Base-by-base conservation (phyloP, 192 early-diverging fungal genomes). In the Umbelopsis sp. region DNA sequence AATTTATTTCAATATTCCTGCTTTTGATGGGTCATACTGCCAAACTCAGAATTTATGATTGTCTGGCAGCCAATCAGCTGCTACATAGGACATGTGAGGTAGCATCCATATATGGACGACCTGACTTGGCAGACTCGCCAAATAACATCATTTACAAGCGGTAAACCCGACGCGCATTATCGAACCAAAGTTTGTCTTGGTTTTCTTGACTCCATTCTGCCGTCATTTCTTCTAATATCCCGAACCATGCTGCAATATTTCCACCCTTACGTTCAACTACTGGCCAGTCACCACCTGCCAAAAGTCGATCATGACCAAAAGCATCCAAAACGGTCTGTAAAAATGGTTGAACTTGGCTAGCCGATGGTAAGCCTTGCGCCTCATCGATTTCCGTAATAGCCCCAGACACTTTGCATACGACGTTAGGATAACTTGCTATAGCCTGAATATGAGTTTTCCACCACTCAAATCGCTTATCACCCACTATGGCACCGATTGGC, bases 281-380 rank as follows among this genome's bases (percentile, higher is more conserved):
- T 1, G 77, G 73, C 77, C 77, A 78, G 33, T 78, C 77, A 8
- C 77, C 71, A 41, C 77, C 77, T 68, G 66, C 73, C 65, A 70
- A 37, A 18, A 78, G 44, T 67, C 77, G 53, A 47, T 78, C 77
- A 23, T 58, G 35, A 27, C 77, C 77, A 74, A 78, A 78, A 1
- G 61, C 50, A 4, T 71, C 66, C 15, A 46, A 23, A 4, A 71
- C 73, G 10, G 46, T 41, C 20, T 78, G 33, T 10, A 78, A 46
- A 67, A 74, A 78, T 4, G 72, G 72, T 21, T 66, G 33, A 27
- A 78, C 22, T 49, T 73, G 72, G 22, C 18, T 27, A 25, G 33
- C 47, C 1, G 30, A 46, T 15, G 23, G 21, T 20, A 49, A 22
- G 8, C 47, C 51, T 20, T 52, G 49, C 16, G 49, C 16, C 48